A percentile compares a stretch with the other conserved stretches of the same genome.
Conservation (phyloP, 495 filamentous ascomycete genomes). For the Penicillium salamii region DNA sequence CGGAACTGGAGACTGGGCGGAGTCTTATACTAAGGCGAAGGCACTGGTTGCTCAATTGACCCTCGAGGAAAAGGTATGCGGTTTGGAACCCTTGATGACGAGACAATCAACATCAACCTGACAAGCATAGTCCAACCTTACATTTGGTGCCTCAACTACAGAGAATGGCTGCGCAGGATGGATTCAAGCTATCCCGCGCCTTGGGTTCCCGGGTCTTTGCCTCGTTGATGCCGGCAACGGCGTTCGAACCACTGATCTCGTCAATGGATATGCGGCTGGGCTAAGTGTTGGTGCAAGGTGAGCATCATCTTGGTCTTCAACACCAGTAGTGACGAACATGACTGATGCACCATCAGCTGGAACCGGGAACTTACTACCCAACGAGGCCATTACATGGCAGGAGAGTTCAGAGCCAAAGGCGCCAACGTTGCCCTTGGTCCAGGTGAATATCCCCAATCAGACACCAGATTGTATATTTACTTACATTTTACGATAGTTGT, state of each 20-base stretch:
- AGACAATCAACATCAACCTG: background rate
- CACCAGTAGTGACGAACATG: background rate
- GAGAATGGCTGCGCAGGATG: conserved; percentile 51
- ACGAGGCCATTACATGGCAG: conserved; percentile 51
- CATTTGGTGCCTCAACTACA: conserved; percentile 29
- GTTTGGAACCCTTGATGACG: background rate
- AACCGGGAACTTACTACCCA: conserved; percentile 55
- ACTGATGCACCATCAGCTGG: conserved; percentile 26
- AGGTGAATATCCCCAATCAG: background rate
- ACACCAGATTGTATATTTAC: background rate
- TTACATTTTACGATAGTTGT: conserved; percentile 35
- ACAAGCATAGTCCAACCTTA: conserved; percentile 42
- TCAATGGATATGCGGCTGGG: conserved; percentile 54
- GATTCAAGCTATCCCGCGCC: conserved; percentile 47
- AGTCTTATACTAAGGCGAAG: conserved; percentile 47
- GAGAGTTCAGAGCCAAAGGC: conserved; percentile 53
- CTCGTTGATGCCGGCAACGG: conserved; percentile 63
- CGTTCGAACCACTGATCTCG: conserved; percentile 57
- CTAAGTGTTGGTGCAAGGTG: conserved; percentile 53
- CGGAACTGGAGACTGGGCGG: conserved; percentile 41
- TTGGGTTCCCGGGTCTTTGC: conserved; percentile 61
- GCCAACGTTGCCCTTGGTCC: conserved; percentile 57
- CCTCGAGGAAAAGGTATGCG: conserved; percentile 53
- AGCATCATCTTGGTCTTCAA: background rate
- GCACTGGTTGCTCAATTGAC: conserved; percentile 54